Conservation (phyloP, 805 yeast species). For the Cyberlindnera mississippiensis region DNA sequence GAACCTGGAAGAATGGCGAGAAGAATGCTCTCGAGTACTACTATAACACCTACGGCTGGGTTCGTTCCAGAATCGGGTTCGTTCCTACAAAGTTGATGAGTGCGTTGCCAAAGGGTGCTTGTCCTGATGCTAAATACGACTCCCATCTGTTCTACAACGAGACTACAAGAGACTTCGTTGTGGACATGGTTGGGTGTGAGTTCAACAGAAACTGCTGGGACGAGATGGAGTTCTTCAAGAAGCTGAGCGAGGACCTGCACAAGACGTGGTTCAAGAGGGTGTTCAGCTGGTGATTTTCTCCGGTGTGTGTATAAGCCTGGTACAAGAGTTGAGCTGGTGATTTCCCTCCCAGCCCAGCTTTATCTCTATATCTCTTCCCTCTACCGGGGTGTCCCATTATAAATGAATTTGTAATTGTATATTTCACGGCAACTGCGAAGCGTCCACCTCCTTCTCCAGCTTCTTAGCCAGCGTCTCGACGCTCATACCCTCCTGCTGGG, state of each 20-base stretch:
- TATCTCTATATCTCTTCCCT: too few species aligned
- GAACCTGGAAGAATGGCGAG: conserved; percentile 36
- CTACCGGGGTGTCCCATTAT: too few species aligned
- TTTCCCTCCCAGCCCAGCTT: too few species aligned
- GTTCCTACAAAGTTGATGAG: conserved; percentile 36
- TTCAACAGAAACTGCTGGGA: conserved; percentile 37
- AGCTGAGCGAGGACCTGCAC: conserved; percentile 31
- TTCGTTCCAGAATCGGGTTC: conserved; percentile 37
- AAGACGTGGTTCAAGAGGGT: conserved; percentile 29
- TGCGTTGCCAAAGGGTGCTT: conserved; percentile 36
- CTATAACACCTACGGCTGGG: conserved; percentile 35
- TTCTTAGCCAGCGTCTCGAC: conserved; percentile 15
- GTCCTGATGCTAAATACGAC: conserved; percentile 30
- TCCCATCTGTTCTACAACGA: conserved; percentile 34
- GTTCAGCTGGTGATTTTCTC: conserved; percentile 14
- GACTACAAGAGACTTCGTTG: conserved; percentile 35
- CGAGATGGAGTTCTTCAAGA: conserved; percentile 35
- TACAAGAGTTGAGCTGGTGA: too few species aligned
- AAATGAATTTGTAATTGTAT: background rate
- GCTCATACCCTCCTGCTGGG: conserved; percentile 17
- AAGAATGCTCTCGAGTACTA: conserved; percentile 37
- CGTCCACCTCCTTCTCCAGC: conserved; percentile 11
- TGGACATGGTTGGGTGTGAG: conserved; percentile 39
- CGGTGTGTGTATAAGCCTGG: too few species aligned
- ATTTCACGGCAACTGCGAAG: background rate